Percentiles rank a stretch among this genome's conserved stretches.
Evolutionary conservation across 371 early-diverging fungal genomes (phyloP).

Genomic region (Thermomucor indicae-seudaticae): DNA sequence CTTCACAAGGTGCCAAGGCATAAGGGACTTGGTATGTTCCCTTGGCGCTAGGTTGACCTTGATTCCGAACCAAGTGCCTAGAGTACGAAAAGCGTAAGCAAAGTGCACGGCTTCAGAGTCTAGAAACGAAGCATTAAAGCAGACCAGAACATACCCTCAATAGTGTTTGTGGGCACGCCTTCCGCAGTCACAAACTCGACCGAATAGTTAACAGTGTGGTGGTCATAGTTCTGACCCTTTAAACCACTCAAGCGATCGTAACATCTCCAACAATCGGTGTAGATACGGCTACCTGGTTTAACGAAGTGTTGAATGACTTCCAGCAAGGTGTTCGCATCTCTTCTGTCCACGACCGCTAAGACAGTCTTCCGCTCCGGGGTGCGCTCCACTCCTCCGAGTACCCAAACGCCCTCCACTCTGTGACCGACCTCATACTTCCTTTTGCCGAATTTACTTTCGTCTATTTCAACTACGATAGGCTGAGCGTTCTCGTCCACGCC

Average conservation of each 20-base stretch:
- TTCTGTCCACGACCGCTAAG: constrained; percentile 1
- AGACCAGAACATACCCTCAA: too few relatives aligned
- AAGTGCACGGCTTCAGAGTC: too few relatives aligned
- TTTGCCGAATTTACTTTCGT: constrained; percentile 17
- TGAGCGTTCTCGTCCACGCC: not conserved
- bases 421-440: constrained; percentile 10
- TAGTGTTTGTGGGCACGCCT: too few relatives aligned
- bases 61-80: constrained; percentile 9
- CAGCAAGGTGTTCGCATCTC: not conserved
- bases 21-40: not conserved
- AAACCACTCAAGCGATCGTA: not conserved
- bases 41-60: not conserved
- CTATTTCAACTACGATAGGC: constrained; percentile 8
- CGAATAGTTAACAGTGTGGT: constrained; percentile 5
- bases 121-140: too few relatives aligned
- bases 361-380: too few relatives aligned
- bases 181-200: constrained; percentile 3
- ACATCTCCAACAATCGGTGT: constrained; percentile 9
- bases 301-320: constrained; percentile 2
- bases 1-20: constrained; percentile 6
- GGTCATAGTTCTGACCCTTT: not conserved
- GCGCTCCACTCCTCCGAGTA: constrained; percentile 11
- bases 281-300: not conserved
- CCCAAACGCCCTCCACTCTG: constrained; percentile 12
- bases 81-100: too few relatives aligned